Percentiles rank a stretch among this genome's conserved stretches.
Conservation (phyloP, 2,329 filamentous ascomycete species). For the Calonectria pseudoreteaudii region DNA sequence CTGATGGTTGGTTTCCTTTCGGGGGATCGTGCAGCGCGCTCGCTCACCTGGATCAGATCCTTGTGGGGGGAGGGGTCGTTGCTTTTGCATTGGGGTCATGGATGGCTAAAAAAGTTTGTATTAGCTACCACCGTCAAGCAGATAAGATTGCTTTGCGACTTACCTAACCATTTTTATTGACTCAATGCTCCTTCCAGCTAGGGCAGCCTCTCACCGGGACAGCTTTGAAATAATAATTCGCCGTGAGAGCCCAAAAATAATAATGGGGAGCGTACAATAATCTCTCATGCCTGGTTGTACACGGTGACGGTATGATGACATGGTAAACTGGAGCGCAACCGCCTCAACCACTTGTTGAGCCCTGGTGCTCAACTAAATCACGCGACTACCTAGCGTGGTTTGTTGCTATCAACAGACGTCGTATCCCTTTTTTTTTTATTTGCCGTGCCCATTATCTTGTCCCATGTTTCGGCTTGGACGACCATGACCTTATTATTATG, state of each 20-base stretch:
- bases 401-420: background rate
- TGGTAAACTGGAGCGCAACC: background rate
- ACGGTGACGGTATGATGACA: background rate
- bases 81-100: background rate
- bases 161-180: background rate
- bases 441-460: background rate
- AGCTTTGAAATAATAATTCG: background rate
- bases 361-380: background rate
- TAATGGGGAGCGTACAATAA: background rate
- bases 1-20: background rate
- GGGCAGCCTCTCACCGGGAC: background rate
- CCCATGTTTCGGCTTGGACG: background rate
- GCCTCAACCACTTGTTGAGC: background rate
- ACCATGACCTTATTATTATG: background rate
- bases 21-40: background rate
- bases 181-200: background rate
- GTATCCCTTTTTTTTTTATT: background rate
- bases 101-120: background rate
- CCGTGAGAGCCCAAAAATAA: background rate
- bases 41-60: background rate
- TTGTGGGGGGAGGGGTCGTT: background rate
- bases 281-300: background rate
- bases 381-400: background rate
- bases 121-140: background rate
- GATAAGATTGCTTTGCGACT: background rate